Conservation (phyloP, 2,329 filamentous ascomycete genomes). For the Cladosporium halotolerans region DNA sequence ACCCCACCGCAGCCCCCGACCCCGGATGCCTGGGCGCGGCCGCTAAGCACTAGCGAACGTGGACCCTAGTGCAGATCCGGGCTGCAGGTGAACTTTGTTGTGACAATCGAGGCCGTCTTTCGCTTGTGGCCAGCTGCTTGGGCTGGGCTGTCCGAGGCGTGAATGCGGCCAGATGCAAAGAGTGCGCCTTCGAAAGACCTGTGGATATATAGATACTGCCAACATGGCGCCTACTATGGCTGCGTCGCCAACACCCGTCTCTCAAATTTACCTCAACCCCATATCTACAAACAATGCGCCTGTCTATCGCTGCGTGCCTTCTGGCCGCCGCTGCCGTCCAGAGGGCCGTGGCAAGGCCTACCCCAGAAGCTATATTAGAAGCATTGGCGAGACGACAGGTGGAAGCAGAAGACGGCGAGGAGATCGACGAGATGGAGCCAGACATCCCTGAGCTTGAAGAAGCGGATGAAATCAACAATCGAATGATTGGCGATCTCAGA, state of each 20-base stretch:
- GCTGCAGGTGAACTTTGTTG: background rate
- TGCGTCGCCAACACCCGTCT: background rate
- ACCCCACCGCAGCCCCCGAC: background rate
- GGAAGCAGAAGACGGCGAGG: background rate
- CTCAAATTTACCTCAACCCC: background rate
- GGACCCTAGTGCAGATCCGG: background rate
- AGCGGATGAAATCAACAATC: constrained; percentile 7
- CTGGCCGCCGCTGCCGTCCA: background rate
- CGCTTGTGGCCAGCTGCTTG: background rate
- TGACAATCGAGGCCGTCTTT: constrained; percentile 5
- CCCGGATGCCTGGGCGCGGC: background rate
- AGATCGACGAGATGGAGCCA: background rate
- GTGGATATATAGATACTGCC: constrained; percentile 1
- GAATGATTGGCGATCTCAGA: constrained; percentile 17
- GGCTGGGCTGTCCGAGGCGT: background rate
- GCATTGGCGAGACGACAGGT: background rate
- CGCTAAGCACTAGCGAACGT: background rate
- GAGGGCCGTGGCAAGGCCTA: background rate
- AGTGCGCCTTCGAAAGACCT: background rate
- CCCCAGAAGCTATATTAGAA: background rate
- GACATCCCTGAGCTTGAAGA: constrained; percentile 4
- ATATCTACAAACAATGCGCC: constrained; percentile 1
- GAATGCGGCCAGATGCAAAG: background rate
- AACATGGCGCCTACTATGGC: background rate
- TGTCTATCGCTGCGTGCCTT: background rate